Percentiles rank a stretch among this genome's conserved stretches.
phyloP scores from a whole-genome alignment of 202 grass and related monocot genomes.

The Dendrocalamus latiflorus region DNA sequence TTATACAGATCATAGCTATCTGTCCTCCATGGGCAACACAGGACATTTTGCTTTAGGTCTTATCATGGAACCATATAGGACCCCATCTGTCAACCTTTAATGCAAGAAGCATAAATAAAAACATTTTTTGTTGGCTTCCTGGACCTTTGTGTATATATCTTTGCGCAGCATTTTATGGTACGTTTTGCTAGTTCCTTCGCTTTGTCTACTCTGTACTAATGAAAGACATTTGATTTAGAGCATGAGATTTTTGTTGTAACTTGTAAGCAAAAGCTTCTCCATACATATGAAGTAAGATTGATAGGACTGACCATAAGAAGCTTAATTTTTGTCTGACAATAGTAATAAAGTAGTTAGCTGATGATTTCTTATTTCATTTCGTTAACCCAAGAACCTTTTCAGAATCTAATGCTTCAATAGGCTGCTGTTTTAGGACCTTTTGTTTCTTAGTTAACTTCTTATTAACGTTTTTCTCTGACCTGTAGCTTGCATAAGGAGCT shows the following conservation, averaged over 20 bases:
- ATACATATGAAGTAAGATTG: background rate
- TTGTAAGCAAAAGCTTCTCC: background rate
- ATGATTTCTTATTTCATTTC: conserved; percentile 2
- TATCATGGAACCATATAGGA: background rate
- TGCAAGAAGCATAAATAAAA: background rate
- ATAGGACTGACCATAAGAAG: background rate
- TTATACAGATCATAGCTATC: background rate
- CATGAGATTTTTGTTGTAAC: background rate
- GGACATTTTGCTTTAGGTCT: background rate
- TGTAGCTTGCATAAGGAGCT: conserved; percentile 45
- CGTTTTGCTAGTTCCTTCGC: background rate
- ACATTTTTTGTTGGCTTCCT: background rate
- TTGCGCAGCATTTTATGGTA: background rate
- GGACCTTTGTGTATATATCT: background rate
- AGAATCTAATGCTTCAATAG: too few species aligned
- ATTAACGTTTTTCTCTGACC: conserved; percentile 11
- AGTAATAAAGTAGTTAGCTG: background rate
- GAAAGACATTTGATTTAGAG: background rate
- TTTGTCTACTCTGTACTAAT: background rate
- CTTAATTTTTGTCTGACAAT: background rate
- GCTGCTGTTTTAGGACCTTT: background rate
- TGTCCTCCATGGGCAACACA: background rate
- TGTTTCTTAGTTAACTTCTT: background rate
- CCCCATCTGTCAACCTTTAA: background rate
- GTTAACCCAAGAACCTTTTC: too few species aligned